Conservation (phyloP, 805 yeast genomes). For the Kluyveromyces siamensis region DNA sequence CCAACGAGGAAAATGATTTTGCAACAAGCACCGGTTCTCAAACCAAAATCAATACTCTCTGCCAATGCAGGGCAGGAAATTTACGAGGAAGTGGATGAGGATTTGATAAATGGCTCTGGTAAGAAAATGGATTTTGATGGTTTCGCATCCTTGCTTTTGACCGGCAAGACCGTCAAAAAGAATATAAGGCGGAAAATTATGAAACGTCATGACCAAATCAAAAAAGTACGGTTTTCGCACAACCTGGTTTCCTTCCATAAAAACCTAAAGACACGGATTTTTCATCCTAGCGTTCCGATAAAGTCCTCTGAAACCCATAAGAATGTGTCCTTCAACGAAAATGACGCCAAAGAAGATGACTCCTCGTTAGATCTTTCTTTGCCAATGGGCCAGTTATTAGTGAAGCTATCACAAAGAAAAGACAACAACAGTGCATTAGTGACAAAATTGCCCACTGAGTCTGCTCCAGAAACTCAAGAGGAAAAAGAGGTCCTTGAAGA, state of each 20-base stretch:
- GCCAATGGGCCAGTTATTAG: conserved; percentile 70
- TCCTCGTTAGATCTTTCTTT: conserved; percentile 46
- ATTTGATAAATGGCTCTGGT: conserved; percentile 14
- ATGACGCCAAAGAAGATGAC: conserved; percentile 2
- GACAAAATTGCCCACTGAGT: conserved; percentile 25
- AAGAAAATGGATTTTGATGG: conserved; percentile 68
- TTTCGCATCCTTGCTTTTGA: conserved; percentile 72
- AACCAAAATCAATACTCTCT: conserved; percentile 70
- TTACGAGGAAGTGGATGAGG: conserved; percentile 33
- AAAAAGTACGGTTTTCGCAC: conserved; percentile 67
- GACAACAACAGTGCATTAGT: conserved; percentile 18
- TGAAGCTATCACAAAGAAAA: conserved; percentile 31
- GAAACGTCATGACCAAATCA: conserved; percentile 34
- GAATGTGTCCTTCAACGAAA: neutral
- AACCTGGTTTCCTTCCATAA: conserved; percentile 41
- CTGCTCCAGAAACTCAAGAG: conserved; percentile 39
- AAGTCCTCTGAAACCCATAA: neutral
- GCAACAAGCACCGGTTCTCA: conserved; percentile 56
- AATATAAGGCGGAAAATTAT: conserved; percentile 27
- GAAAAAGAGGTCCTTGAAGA: conserved; percentile 66
- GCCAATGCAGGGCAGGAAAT: conserved; percentile 45
- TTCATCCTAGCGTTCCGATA: conserved; percentile 6
- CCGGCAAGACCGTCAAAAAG: conserved; percentile 63
- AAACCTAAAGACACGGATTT: conserved; percentile 5
- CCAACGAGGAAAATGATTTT: conserved; percentile 48